Base-by-base conservation (phyloP, 257 asterid species). In the Solanum neorickii region DNA sequence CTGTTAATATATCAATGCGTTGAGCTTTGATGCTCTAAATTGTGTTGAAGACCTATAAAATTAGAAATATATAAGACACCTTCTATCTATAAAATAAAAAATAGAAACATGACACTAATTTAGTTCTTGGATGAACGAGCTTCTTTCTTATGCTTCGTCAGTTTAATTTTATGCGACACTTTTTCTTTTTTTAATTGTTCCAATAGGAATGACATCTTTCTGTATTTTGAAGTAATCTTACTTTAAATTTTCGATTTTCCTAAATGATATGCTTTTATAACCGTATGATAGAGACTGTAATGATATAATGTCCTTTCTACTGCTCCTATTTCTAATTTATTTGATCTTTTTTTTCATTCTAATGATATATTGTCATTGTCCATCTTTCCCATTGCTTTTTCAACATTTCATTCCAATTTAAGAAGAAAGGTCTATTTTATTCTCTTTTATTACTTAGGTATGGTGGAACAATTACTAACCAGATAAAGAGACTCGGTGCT, bases 401-500 rank as follows among this genome's bases (percentile, higher is more conserved):
- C 78, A 70, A 87, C 27, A 73, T 27, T 31, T 59, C 69, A 25
- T 77, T 77, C 27, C 69, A 82, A 82, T 31, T 31, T 29, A 31
- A 47, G 65, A 18, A 29, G 46, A 49, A 49, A 31, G 12, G 31
- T 69, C 29, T 49, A 49, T 49, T 82, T 49, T 49, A 18, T 49
- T 82, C 31, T 20, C 69, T 49, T 82, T 91, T 87, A 87, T 87
- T 87, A 89, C 86, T 84, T 90, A 97, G 99, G 96, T 97, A 96
- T 91, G 99, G 99, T 18, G 98, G 99, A 91, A 93, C 98, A 89
- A 97, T 97, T 77, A 93, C 98, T 86, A 94, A 95, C 91, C 99
- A 97, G 91, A 96, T 97, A 91, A 95, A 91, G 93, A 97, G 99
- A 91, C 99, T 97, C 75, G 99, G 99, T 75, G 99, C 99, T 89